Conservation (phyloP, 208 protist genomes). For the Sergeia podlipaevii region DNA sequence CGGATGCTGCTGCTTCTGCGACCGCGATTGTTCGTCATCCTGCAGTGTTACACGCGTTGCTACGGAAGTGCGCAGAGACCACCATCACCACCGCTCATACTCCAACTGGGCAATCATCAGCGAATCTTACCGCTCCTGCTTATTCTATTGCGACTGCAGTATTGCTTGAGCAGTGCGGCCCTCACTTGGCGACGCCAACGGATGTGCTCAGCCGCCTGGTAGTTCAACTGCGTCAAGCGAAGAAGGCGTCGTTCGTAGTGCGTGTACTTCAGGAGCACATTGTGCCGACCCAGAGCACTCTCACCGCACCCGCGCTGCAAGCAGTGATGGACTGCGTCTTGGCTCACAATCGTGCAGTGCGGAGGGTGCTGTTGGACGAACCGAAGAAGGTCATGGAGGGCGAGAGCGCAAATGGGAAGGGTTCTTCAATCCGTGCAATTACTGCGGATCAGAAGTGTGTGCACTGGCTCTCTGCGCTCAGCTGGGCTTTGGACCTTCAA, state of each 20-base stretch:
- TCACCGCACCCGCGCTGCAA: conserved; percentile 44
- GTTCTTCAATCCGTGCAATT: not conserved
- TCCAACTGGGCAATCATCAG: too few relatives aligned
- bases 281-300: conserved; percentile 37
- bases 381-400: not conserved
- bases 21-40: conserved; percentile 29
- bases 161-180: conserved; percentile 30
- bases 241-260: conserved; percentile 42
- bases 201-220: conserved; percentile 55
- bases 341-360: conserved; percentile 56
- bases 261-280: conserved; percentile 67
- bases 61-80: conserved; percentile 48
- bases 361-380: not conserved
- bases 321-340: conserved; percentile 60
- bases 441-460: conserved; percentile 14
- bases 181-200: conserved; percentile 34
- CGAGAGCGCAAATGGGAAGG: not conserved
- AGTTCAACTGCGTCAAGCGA: conserved; percentile 50
- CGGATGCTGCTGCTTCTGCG: conserved; percentile 4
- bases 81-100: too few relatives aligned
- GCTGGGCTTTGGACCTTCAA: conserved; percentile 60
- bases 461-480: conserved; percentile 77
- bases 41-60: conserved; percentile 53
- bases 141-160: conserved; percentile 39
- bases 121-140: conserved; percentile 13